phyloP scores from a whole-genome alignment of 2,329 filamentous ascomycete species.

The Colletotrichum higginsianum region DNA sequence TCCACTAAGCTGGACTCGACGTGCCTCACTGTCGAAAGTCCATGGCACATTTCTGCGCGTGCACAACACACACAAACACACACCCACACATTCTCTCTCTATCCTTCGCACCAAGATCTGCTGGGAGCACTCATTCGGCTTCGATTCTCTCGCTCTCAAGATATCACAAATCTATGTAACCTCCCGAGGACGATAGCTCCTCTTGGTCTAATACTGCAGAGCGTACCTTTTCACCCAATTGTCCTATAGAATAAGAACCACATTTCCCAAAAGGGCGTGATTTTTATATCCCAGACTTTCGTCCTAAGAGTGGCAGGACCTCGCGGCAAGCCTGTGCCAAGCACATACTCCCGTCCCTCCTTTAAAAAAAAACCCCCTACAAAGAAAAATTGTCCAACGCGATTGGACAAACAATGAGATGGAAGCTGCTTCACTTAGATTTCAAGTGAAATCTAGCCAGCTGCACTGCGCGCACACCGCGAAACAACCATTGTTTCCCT shows the following conservation, averaged over 20 bases:
- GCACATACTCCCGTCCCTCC: background rate
- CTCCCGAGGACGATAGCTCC: background rate
- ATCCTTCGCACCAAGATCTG: background rate
- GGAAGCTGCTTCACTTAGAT: conserved; percentile 9
- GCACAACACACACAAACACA: background rate
- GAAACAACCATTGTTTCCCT: background rate
- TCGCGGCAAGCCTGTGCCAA: conserved; percentile 3
- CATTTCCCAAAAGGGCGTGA: background rate
- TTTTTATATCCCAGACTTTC: background rate
- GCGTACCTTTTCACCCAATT: conserved; percentile 16
- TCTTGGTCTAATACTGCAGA: conserved; percentile 2
- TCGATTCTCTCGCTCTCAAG: conserved; percentile 16
- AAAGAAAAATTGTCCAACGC: background rate
- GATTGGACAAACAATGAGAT: background rate
- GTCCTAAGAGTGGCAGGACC: background rate
- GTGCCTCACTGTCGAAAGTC: background rate
- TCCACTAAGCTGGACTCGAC: background rate
- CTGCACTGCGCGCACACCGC: conserved; percentile 14
- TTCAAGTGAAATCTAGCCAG: conserved; percentile 17
- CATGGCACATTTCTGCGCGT: no score
- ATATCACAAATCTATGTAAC: conserved; percentile 27
- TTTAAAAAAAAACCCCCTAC: background rate
- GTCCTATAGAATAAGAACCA: background rate
- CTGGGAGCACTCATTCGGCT: background rate
- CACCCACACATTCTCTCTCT: background rate